Percentiles rank a stretch among this genome's conserved stretches.
phyloP scores from a whole-genome alignment of 2,329 filamentous ascomycete species.

The Cladophialophora chaetospira region DNA sequence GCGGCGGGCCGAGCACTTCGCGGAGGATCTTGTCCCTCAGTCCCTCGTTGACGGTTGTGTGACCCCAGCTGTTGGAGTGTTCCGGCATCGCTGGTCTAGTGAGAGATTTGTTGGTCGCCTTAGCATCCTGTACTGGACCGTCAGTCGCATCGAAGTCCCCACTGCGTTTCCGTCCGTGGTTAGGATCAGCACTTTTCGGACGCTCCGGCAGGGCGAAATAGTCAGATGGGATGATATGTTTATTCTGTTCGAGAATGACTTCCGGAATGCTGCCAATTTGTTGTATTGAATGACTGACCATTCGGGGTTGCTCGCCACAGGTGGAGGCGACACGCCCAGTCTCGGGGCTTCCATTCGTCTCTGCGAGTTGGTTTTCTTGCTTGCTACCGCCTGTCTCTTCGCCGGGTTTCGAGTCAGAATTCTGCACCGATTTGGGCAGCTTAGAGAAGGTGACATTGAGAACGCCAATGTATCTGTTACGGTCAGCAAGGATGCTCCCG shows the following conservation, averaged over 20 bases:
- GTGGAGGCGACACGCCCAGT: slow-evolving; percentile 1
- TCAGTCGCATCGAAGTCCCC: slow-evolving; percentile 14
- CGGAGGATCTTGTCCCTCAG: slow-evolving; percentile 89
- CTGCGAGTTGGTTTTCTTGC: neutral
- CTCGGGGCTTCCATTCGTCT: neutral
- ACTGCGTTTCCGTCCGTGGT: slow-evolving; percentile 29
- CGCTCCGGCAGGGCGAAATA: slow-evolving; percentile 67
- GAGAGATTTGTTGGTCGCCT: slow-evolving; percentile 2
- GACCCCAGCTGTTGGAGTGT: slow-evolving; percentile 71
- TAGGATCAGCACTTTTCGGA: slow-evolving; percentile 40
- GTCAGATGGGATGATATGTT: slow-evolving; percentile 85
- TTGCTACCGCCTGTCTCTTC: slow-evolving; percentile 1
- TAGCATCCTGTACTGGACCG: neutral
- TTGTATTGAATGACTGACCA: slow-evolving; percentile 72
- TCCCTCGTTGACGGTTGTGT: slow-evolving; percentile 85
- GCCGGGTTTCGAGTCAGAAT: neutral
- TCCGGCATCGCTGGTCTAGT: slow-evolving; percentile 44
- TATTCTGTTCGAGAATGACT: slow-evolving; percentile 91
- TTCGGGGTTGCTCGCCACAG: slow-evolving; percentile 46
- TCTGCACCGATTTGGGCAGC: slow-evolving; percentile 61
- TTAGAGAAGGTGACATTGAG: slow-evolving; percentile 95
- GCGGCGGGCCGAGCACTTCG: slow-evolving; percentile 84
- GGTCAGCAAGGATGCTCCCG: neutral
- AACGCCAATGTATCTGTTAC: slow-evolving; percentile 76
- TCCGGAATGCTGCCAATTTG: slow-evolving; percentile 75